phyloP scores from a whole-genome alignment of 148 eudicot species.

The Fagopyrum tataricum region DNA sequence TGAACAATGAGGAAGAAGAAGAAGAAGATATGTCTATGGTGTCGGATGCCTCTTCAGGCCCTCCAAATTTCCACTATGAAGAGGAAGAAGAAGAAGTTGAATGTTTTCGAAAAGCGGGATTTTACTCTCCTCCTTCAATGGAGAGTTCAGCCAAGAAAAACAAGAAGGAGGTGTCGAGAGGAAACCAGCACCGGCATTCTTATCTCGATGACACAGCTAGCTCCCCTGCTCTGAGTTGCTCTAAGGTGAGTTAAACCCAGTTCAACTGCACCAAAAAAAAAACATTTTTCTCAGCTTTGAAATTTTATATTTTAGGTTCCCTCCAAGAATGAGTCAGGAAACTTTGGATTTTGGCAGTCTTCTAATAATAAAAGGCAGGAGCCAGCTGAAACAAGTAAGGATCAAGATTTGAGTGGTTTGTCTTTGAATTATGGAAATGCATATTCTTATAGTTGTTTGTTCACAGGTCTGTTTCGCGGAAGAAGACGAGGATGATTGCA shows the following conservation, averaged over 20 bases:
- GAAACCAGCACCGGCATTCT: slow-evolving; percentile 18
- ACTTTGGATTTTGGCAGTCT: slow-evolving; percentile 38
- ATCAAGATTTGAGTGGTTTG: not conserved
- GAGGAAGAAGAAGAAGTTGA: slow-evolving; percentile 14
- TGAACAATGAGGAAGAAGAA: slow-evolving; percentile 29
- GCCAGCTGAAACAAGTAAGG: slow-evolving; percentile 30
- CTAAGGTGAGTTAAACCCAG: not conserved
- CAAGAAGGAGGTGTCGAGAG: slow-evolving; percentile 17
- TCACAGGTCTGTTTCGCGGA: slow-evolving; percentile 26
- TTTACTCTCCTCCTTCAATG: not conserved
- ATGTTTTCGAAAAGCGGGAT: slow-evolving; percentile 10
- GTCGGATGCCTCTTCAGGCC: slow-evolving; percentile 65
- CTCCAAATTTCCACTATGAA: slow-evolving; percentile 27
- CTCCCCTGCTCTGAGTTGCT: slow-evolving; percentile 34
- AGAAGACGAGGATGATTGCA: slow-evolving; percentile 15
- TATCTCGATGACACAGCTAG: slow-evolving; percentile 65
- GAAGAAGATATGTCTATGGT: slow-evolving; percentile 60
- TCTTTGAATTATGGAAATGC: not conserved
- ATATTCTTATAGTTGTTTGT: not conserved
- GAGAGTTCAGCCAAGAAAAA: slow-evolving; percentile 19
- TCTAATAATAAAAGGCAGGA: slow-evolving; percentile 26
- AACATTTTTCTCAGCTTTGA: not conserved
- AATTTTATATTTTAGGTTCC: not conserved
- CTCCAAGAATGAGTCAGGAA: slow-evolving; percentile 19
- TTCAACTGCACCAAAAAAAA: not conserved